A percentile compares a stretch with the other conserved stretches of the same genome.
These are phyloP conservation scores for Dendrobium chrysotoxum DNA, from an alignment of 106 monocot genomes.

Conservation along the genomic window DNA sequence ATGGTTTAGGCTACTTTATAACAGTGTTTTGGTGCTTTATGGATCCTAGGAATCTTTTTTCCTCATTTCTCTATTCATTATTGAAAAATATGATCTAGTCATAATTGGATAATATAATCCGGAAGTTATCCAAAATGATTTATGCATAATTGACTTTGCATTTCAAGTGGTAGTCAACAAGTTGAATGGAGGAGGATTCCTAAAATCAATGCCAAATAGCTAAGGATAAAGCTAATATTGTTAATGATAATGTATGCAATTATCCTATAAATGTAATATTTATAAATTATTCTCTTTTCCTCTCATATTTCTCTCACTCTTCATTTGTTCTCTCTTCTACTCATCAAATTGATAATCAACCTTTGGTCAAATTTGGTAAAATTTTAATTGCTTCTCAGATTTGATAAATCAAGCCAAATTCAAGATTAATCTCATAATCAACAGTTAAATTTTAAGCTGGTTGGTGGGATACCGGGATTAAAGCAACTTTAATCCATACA, in stretches of 20 bases:
- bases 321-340: neutral
- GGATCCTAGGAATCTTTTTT: no score
- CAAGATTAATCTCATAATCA: neutral
- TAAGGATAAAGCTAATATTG: neutral
- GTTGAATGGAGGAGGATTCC: neutral
- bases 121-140: neutral
- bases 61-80: no score
- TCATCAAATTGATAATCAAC: neutral
- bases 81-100: no score
- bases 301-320: neutral
- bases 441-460: neutral
- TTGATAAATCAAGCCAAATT: neutral
- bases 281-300: neutral
- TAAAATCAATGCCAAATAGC: neutral
- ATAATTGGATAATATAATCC: no score
- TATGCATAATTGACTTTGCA: neutral
- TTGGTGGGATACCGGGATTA: neutral
- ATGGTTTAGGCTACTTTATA: no score
- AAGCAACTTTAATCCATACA: neutral
- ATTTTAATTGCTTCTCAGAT: neutral
- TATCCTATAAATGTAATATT: neutral
- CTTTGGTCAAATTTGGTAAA: neutral
- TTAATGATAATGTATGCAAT: neutral
- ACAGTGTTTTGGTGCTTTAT: no score
- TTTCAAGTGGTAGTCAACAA: neutral